Evolutionary conservation across 495 filamentous ascomycete genomes (phyloP), one percentile per base, ranked within the genome.

Genomic region (Penicillium herquei): DNA sequence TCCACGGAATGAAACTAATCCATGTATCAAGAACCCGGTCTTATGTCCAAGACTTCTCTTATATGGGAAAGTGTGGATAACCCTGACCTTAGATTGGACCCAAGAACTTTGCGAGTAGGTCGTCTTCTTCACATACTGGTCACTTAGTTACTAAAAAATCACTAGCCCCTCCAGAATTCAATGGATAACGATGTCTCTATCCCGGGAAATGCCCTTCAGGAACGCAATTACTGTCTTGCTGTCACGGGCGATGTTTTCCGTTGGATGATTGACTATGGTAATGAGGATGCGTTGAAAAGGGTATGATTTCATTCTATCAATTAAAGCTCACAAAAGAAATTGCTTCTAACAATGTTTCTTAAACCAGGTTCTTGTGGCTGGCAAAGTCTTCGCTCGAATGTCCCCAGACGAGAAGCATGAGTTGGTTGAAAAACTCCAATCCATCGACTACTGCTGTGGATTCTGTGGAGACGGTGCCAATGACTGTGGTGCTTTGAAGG

Each of bases 391-490:
- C 72, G 95, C 95, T 21, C 85, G 95, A 56, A 99, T 99, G 95
- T 97, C 92, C 13, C 95, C 95, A 0, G 95, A 99, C 69, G 94
- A 99, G 71, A 99, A 99, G 67, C 93, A 98, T 68, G 95, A 99
- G 67, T 78, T 99, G 9, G 91, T 99, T 11, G 92, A 98, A 69
- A 98, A 96, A 66, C 82, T 99, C 16, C 95, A 99, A 64, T 92
- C 90, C 58, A 88, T 99, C 54, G 94, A 92, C 68, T 98, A 98
- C 71, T 96, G 90, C 63, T 89, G 84, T 64, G 92, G 95, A 17
- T 99, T 99, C 71, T 99, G 95, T 60, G 95, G 95, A 39, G 95
- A 99, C 66, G 95, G 95, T 45, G 95, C 95, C 17, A 99, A 99
- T 70, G 95, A 99, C 66, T 99, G 95, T 65, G 95, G 94, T 58